Evolutionary conservation across 1,284 basidiomycete species (phyloP).

Genomic region (Tetrapyrgos nigripes): DNA sequence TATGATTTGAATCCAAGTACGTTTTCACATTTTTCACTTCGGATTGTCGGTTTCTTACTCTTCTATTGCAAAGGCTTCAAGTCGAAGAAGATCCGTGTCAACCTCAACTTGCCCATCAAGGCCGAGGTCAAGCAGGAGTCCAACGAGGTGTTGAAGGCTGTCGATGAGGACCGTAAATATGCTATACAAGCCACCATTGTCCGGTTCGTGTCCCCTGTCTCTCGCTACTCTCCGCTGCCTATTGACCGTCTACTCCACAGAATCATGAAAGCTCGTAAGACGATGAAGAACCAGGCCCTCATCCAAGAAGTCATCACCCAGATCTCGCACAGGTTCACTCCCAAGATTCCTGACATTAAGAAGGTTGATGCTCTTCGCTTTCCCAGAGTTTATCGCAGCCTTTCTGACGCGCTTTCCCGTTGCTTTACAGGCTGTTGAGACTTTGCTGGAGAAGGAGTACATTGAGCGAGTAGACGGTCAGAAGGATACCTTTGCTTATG

Average conservation of each 20-base stretch:
- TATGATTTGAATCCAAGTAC: constrained; percentile 93
- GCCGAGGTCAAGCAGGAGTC: constrained; percentile 94
- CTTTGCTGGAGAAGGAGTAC: constrained; percentile 96
- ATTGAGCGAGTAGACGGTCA: constrained; percentile 91
- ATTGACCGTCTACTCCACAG: constrained; percentile 43
- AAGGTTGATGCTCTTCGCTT: constrained; percentile 57
- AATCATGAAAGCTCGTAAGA: constrained; percentile 98
- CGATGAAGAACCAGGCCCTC: constrained; percentile 94
- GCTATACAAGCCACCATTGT: constrained; percentile 98
- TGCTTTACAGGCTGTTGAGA: constrained; percentile 84
- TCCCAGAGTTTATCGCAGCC: background rate
- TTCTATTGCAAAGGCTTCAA: constrained; percentile 75
- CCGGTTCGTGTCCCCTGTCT: constrained; percentile 60
- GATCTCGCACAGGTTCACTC: constrained; percentile 88
- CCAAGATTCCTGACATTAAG: constrained; percentile 94
- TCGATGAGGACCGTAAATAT: constrained; percentile 98
- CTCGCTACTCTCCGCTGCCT: background rate
- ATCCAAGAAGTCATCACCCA: constrained; percentile 96
- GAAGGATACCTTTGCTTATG: constrained; percentile 81
- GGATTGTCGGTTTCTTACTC: background rate
- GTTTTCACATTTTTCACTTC: constrained; percentile 31
- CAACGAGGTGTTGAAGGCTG: constrained; percentile 91
- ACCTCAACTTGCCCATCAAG: constrained; percentile 94
- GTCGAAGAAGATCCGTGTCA: constrained; percentile 96
- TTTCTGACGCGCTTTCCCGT: background rate